A percentile compares a stretch with the other conserved stretches of the same genome.
phyloP scores from a whole-genome alignment of 2,329 filamentous ascomycete genomes.

The Fusarium fracticaudum region DNA sequence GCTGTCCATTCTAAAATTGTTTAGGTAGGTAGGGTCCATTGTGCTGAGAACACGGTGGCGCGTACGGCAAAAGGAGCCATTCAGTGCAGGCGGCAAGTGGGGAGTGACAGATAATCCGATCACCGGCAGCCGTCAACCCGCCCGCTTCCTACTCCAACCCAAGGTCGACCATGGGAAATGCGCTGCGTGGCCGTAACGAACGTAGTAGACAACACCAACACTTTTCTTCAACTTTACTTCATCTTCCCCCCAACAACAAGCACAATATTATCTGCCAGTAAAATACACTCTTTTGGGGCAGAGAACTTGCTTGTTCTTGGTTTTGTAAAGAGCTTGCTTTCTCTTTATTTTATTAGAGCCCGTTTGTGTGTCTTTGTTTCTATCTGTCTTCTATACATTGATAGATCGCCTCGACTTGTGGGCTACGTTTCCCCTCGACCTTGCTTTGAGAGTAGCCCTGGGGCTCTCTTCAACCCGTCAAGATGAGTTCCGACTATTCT shows the following conservation, averaged over 20 bases:
- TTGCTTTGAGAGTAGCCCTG: constrained; percentile 44
- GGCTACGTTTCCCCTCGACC: constrained; percentile 26
- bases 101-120: constrained; percentile 49
- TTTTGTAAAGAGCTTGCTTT: constrained; percentile 7
- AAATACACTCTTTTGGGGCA: constrained; percentile 30
- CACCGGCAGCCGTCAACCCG: constrained; percentile 36
- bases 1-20: constrained; percentile 28
- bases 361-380: constrained; percentile 23
- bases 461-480: constrained; percentile 54
- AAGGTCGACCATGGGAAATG: constrained; percentile 20
- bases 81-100: constrained; percentile 32
- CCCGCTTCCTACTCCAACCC: neutral
- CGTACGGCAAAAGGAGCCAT: constrained; percentile 35
- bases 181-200: constrained; percentile 46
- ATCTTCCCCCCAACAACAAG: constrained; percentile 3
- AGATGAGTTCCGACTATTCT: constrained; percentile 94
- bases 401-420: constrained; percentile 15
- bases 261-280: constrained; percentile 13
- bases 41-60: constrained; percentile 49
- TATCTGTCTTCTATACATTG: neutral
- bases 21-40: neutral
- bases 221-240: constrained; percentile 20
- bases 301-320: constrained; percentile 7
- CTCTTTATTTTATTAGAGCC: constrained; percentile 2
- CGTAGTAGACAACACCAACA: neutral